These are phyloP conservation scores for Apiotrichum porosum DNA, from an alignment of 1,284 basidiomycete species.

Conservation along the genomic window DNA sequence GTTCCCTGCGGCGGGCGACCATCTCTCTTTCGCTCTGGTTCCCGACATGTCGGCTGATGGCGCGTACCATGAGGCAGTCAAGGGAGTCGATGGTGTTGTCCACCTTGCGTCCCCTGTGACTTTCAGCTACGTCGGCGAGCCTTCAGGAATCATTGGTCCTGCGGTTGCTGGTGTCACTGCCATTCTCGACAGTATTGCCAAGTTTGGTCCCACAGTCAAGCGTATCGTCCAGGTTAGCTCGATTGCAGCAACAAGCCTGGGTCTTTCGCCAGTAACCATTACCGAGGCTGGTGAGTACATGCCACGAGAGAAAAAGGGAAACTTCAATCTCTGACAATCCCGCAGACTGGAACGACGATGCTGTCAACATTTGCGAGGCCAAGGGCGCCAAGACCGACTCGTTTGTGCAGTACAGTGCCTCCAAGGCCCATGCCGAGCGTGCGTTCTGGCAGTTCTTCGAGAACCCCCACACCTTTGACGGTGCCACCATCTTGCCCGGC, in stretches of 20 bases:
- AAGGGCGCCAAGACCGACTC: background rate
- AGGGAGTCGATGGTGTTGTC: constrained; percentile 58
- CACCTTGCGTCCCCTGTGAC: constrained; percentile 22
- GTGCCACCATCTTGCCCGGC: constrained; percentile 4
- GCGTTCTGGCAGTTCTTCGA: constrained; percentile 28
- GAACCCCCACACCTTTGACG: background rate
- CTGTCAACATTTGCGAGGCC: background rate
- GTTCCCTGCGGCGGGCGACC: background rate
- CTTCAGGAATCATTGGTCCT: background rate
- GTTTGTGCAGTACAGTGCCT: constrained; percentile 3
- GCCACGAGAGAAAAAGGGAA: no score
- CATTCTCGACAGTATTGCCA: background rate
- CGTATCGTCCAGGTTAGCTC: background rate
- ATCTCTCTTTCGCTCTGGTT: background rate
- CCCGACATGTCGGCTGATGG: constrained; percentile 31
- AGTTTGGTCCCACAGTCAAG: background rate
- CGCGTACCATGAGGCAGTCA: constrained; percentile 63
- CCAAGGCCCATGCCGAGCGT: constrained; percentile 31
- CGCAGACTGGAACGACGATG: background rate
- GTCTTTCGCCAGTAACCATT: no score
- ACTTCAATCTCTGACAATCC: no score
- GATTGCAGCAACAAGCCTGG: no score
- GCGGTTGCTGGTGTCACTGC: background rate
- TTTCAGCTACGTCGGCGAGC: background rate
- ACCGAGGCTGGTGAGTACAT: no score